Evolutionary conservation across 1,139 yeast genomes (phyloP), one percentile per base, ranked within the genome.

Genomic region (Diutina pseudorugosa): DNA sequence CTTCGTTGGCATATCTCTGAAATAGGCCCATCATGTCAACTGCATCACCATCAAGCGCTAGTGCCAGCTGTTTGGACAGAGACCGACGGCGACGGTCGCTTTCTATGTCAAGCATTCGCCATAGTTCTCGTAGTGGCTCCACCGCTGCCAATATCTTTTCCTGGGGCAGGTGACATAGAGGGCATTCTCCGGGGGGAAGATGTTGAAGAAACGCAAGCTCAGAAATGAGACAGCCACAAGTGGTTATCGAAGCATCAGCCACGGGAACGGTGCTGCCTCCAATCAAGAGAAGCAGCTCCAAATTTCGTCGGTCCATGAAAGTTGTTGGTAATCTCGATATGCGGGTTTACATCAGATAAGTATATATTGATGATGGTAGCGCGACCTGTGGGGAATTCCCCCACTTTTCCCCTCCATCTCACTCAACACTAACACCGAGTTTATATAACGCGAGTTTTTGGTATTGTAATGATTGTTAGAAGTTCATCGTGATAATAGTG

Each of bases 181-280:
- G 84, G 58, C 91, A 84, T 1, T 55, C 55, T 16, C 54, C 55
- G 20, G 58, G 59, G 40, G 25, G 20, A 12, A 30, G 14, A 14
- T 30, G 36, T 12, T 30, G 36, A 4, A 21, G 23, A 57, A 72
- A 73, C 21, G 54, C 66, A 0, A 66, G 57, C 58, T 83, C 85
- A 0, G 91, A 82, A 0, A 83, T 72, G 11, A 85, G 65, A 65
- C 95, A 86, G 0, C 94, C 93, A 66, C 95, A 87, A 0, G 82
- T 66, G 19, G 85, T 66, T 20, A 82, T 75, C 1, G 80, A 71
- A 5, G 81, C 75, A 64, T 84, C 89, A 12, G 30, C n/a, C 18
- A 40, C 44, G 2, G 30, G 48, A 5, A n/a, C 19, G 1, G 19
- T 19, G 12, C 30, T 21, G 33, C 47, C 47, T 2, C 27, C 47